Evolutionary conservation across 2,329 filamentous ascomycete genomes (phyloP).

Genomic region (Pseudogymnoascus verrucosus): DNA sequence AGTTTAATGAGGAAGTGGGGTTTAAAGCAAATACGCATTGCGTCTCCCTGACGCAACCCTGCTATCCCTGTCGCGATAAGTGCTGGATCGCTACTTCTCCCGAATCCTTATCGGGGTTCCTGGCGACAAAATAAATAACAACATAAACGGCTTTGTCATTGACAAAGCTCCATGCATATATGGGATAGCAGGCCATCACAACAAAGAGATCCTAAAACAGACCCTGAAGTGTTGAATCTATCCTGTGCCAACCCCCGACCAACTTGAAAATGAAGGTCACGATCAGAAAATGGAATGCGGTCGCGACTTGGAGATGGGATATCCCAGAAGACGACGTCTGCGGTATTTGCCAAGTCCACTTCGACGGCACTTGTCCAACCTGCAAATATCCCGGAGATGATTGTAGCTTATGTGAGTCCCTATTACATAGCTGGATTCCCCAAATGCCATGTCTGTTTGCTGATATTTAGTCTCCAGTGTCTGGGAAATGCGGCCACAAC

Average conservation of each 20-base stretch:
- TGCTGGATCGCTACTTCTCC: constrained; percentile 2
- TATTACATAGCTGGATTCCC: background rate
- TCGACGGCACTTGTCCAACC: constrained; percentile 93
- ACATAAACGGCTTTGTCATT: background rate
- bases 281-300: constrained; percentile 85
- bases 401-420: constrained; percentile 73
- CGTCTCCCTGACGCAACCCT: constrained; percentile 7
- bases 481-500: constrained; percentile 92
- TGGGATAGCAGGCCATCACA: background rate
- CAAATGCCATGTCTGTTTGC: background rate
- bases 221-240: background rate
- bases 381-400: constrained; percentile 98
- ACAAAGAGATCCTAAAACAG: background rate
- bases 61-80: constrained; percentile 4
- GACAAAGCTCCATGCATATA: background rate
- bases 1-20: constrained; percentile 10
- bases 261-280: constrained; percentile 77
- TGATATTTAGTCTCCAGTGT: too few relatives aligned
- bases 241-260: fast-evolving
- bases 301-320: constrained; percentile 97
- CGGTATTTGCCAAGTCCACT: constrained; percentile 95
- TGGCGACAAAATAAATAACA: background rate
- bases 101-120: background rate
- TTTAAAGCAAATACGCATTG: background rate
- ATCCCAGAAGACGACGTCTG: constrained; percentile 96